These are phyloP conservation scores for Perkinsus olseni DNA, from an alignment of 169 alveolate species.

Conservation along the genomic window DNA sequence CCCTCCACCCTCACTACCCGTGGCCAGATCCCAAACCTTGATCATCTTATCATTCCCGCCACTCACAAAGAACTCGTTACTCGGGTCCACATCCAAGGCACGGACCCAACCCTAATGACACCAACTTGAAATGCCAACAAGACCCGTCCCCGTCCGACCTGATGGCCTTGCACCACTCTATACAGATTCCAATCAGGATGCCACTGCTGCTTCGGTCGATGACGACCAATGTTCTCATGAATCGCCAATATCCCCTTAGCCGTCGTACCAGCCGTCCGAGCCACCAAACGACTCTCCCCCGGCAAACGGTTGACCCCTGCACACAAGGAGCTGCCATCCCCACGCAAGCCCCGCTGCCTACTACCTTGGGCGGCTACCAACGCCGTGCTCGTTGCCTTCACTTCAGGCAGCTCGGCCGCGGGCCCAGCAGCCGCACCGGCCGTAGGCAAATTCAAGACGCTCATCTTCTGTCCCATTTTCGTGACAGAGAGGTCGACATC, in stretches of 20 bases:
- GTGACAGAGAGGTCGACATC: neutral
- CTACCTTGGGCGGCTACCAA: neutral
- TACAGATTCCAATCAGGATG: neutral
- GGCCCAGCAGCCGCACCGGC: neutral
- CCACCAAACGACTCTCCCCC: neutral
- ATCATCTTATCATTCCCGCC: constrained; percentile 78
- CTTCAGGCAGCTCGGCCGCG: neutral
- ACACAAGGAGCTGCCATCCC: too few relatives aligned
- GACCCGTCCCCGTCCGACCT: neutral
- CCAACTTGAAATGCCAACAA: neutral
- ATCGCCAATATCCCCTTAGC: neutral
- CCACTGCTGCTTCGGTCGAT: neutral
- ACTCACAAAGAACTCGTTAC: constrained; percentile 71
- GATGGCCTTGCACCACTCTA: neutral
- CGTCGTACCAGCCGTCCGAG: neutral
- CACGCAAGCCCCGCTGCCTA: neutral
- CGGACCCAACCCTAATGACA: constrained; percentile 71
- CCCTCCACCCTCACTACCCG: constrained; percentile 1
- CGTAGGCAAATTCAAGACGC: neutral
- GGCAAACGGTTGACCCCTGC: neutral
- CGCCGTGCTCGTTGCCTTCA: neutral
- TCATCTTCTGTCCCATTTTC: neutral
- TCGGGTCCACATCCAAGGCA: constrained; percentile 65
- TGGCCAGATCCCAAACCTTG: constrained; percentile 80
- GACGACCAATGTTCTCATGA: neutral